Base-by-base conservation (phyloP, 441 rosid species). In the Euphorbia celastroides region DNA sequence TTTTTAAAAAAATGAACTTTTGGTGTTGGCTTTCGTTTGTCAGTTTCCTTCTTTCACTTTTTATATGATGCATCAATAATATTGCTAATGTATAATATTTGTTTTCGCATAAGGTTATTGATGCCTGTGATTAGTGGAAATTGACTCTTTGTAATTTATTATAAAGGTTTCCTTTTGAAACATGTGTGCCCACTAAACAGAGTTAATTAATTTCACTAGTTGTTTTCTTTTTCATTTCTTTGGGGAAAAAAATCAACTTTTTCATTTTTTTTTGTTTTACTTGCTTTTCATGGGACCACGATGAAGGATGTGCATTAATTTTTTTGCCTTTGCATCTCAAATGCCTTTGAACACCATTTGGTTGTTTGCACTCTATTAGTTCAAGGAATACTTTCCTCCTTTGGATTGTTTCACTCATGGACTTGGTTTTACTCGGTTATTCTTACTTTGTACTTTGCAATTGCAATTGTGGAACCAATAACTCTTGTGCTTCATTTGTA, bases 401-500 rank as follows among this genome's bases (percentile, higher is more conserved):
- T 32, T 27, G 55, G 19, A 52, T 65, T 46, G 26, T 63, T 36
- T 34, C 62, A 34, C 28, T 60, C 23, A 31, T 28, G 27, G 67
- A 26, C 22, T 64, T 28, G 52, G n/a, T 5, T 16, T 48, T 56
- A 13, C 36, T 58, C 22, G 0, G 48, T 31, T 0, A 17, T 57
- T 64, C 19, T 27, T 57, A 61, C 6, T 41, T 51, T 19, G 56
- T 44, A 28, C 57, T 22, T 60, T 66, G 67, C 61, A 34, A 3
- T 76, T 78, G 79, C 72, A 27, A 65, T 51, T 8, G 11, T 41
- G 23, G 57, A n/a, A 19, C 11, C 66, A 66, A 64, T 72, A 60
- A 67, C 70, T 62, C 26, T 42, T 65, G 71, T 74, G 61, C 75
- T 70, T 64, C 71, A 56, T 77, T 74, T 67, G 73, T 80, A 76